Evolutionary conservation across 2,329 filamentous ascomycete genomes (phyloP), one percentile per base, ranked within the genome.

Genomic region (Ophiostoma sp.): DNA sequence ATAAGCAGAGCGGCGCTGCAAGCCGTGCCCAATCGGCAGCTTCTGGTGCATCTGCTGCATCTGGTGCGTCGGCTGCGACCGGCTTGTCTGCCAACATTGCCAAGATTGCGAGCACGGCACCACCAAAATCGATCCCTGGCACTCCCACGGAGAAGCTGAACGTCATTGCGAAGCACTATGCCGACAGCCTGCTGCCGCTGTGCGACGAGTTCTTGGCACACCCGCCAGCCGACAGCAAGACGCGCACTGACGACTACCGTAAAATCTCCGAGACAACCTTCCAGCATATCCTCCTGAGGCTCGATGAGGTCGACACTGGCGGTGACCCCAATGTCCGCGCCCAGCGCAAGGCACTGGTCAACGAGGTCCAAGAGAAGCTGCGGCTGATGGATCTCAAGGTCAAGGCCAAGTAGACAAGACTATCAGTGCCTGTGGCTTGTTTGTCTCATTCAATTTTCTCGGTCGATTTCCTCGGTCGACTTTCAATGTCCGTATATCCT

Each of bases 251-350:
- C 44, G 90, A 94, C 76, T 89, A 94, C 77, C 88, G 90, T 77
- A 89, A 86, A 77, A 78, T 95, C 23, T 89, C 87, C 4, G 92
- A 95, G 81, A 91, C 89, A 4, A 85, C 93, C 54, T 83, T 95
- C 82, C 87, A 89, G 72, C 90, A 93, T 75, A 87, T 93, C 2
- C 76, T 94, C 52, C 80, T 95, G 73, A 94, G 94, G 80, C 79
- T 93, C 54, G 92, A 95, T 77, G 88, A 85, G 31, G 87, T 94
- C 2, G 90, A 94, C 74, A 89, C 89, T 0, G 89, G 90, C 67
- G 90, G 90, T 5, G 87, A 91, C 73, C 78, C 81, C 11, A 87
- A 89, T 15, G 87, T 90, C 35, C 83, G 91, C 72, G 79, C 83
- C 15, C 86, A 82, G 77, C 82, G 92, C 76, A 94, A 91, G 80